Evolutionary conservation across 176 grass and related monocot species (phyloP).

Genomic region (barley (Hordeum vulgare)): MorexV3_pseudomolecules_assembly NC_058522.1:512691033-512691532

Average conservation of each 20-base stretch:
- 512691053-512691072: background rate
- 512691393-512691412: background rate
- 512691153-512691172: background rate
- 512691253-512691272: background rate
- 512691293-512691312: background rate
- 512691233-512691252: background rate
- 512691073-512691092: background rate
- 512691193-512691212: background rate
- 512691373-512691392: background rate
- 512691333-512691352: background rate
- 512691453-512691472: too few relatives aligned
- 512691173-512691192: background rate
- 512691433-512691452: background rate
- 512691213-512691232: background rate
- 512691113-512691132: background rate
- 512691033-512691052: too few relatives aligned
- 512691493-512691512: too few relatives aligned
- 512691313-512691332: background rate
- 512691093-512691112: background rate
- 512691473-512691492: too few relatives aligned
- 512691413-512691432: background rate
- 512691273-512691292: background rate
- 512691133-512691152: background rate
- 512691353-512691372: background rate
- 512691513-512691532: too few relatives aligned